phyloP scores from a whole-genome alignment of 495 filamentous ascomycete genomes.

The Neurospora tetrasperma region DNA sequence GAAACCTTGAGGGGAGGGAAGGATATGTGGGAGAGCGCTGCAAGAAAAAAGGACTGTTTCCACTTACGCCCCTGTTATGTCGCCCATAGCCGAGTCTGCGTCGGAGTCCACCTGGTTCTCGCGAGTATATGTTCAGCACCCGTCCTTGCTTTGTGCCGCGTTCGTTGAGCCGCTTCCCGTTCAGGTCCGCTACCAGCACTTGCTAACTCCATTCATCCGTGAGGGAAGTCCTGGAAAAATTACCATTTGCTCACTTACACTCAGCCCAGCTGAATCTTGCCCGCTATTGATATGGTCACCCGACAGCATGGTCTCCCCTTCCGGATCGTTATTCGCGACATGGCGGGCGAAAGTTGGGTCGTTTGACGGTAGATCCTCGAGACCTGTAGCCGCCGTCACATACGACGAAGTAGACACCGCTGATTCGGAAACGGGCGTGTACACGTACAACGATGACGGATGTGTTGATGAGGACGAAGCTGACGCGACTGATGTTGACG shows the following conservation, averaged over 20 bases:
- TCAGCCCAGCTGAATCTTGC: constrained; percentile 3
- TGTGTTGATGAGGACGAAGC: neutral
- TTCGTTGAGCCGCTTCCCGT: neutral
- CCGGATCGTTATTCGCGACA: constrained; percentile 4
- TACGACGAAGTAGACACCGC: neutral
- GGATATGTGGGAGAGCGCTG: neutral
- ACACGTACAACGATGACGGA: neutral
- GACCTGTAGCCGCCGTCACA: neutral
- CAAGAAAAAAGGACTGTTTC: neutral
- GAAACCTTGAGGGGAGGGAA: neutral
- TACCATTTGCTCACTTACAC: constrained; percentile 4
- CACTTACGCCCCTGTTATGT: constrained; percentile 1
- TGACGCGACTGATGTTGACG: neutral
- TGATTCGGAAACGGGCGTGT: neutral
- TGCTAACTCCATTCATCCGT: neutral
- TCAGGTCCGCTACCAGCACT: neutral
- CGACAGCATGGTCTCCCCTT: neutral
- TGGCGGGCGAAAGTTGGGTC: neutral
- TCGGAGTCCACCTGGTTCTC: constrained; percentile 6
- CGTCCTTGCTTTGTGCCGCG: neutral
- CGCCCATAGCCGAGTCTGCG: constrained; percentile 7
- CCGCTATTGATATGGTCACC: neutral
- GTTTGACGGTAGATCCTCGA: neutral
- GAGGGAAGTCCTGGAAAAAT: neutral
- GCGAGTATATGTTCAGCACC: neutral